A percentile compares a stretch with the other conserved stretches of the same genome.
phyloP scores from a whole-genome alignment of 2,329 filamentous ascomycete genomes.

The Pseudohalonectria lignicola region DNA sequence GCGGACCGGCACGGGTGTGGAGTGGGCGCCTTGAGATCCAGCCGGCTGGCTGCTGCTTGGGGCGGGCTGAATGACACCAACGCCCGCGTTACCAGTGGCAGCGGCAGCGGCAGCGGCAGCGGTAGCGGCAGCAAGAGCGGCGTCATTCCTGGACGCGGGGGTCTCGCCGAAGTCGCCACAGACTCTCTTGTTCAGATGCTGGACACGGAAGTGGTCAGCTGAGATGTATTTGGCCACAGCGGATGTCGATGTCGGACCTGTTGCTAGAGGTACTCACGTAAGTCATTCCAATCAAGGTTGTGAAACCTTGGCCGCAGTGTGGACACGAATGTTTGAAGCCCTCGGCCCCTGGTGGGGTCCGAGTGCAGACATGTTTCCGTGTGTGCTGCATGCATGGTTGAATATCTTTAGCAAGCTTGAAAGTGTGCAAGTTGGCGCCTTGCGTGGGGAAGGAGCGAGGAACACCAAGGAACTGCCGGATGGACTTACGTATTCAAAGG shows the following conservation, averaged over 20 bases:
- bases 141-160: conserved; percentile 4
- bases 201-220: conserved; percentile 2
- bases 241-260: neutral
- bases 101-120: neutral
- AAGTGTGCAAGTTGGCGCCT: conserved; percentile 1
- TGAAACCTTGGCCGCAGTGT: conserved; percentile 34
- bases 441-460: too few species aligned
- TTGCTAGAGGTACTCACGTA: conserved; percentile 21
- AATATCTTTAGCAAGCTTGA: too few species aligned
- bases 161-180: conserved; percentile 29
- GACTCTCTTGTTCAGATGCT: conserved; percentile 29
- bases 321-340: conserved; percentile 28
- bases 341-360: conserved; percentile 8
- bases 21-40: neutral
- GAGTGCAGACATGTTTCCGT: conserved; percentile 21
- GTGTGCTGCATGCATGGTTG: conserved; percentile 26
- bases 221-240: too few species aligned
- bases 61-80: too few species aligned
- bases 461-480: too few species aligned
- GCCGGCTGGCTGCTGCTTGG: neutral
- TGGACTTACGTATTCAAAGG: conserved; percentile 1
- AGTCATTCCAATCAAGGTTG: conserved; percentile 24
- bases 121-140: too few species aligned
- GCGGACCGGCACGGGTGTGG: neutral
- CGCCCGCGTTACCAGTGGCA: conserved; percentile 2